Evolutionary conservation across 106 monocot genomes (phyloP).

Genomic region (Ottelia alismoides): DNA sequence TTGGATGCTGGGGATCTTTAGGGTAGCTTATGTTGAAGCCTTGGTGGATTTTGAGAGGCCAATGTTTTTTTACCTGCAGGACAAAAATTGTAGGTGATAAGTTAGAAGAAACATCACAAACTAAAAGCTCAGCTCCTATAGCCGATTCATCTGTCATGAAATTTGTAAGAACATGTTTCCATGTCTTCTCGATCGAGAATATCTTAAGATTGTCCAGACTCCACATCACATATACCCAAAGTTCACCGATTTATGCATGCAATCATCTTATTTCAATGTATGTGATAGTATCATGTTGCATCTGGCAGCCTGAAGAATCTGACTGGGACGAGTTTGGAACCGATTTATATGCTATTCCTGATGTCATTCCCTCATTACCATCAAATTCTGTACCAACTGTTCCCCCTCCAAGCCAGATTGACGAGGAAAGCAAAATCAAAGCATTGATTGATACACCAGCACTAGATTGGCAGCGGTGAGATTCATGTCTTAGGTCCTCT

Average conservation of each 20-base stretch:
- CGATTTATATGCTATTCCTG: constrained; percentile 81
- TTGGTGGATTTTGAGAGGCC: not conserved
- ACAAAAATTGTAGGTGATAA: constrained; percentile 48
- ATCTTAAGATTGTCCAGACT: too few species aligned
- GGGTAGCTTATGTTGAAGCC: too few species aligned
- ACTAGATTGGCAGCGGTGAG: constrained; percentile 79
- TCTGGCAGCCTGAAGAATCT: constrained; percentile 78
- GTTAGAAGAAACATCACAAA: constrained; percentile 34
- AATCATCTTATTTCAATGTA: not conserved
- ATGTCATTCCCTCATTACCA: constrained; percentile 35
- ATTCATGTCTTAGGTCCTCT: not conserved
- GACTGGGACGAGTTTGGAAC: constrained; percentile 99
- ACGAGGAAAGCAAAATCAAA: constrained; percentile 89
- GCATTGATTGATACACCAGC: constrained; percentile 87
- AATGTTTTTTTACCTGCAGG: constrained; percentile 43
- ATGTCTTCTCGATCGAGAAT: too few species aligned
- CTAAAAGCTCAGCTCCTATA: constrained; percentile 12
- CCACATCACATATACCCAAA: too few species aligned
- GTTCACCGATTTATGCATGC: too few species aligned
- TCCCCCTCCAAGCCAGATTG: constrained; percentile 38
- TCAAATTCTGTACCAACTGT: constrained; percentile 25
- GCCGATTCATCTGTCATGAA: constrained; percentile 46
- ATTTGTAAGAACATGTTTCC: constrained; percentile 47
- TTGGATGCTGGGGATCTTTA: too few species aligned
- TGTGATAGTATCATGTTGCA: constrained; percentile 5